A percentile compares a stretch with the other conserved stretches of the same genome.
These are phyloP conservation scores for Trichoderma cornu-damae DNA, from an alignment of 2,329 filamentous ascomycete genomes.

Conservation along the genomic window DNA sequence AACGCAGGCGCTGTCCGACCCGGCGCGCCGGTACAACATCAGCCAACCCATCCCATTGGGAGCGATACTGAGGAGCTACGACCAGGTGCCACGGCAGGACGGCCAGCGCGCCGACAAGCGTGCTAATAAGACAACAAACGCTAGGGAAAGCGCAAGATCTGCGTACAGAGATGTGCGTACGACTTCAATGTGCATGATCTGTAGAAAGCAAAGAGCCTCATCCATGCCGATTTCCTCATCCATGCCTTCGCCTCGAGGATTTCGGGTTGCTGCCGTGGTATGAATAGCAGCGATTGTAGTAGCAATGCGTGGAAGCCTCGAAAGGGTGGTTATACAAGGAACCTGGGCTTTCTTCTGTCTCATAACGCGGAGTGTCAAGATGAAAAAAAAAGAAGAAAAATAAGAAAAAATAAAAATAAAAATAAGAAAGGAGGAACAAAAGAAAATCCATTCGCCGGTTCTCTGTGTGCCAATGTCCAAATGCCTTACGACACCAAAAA, in stretches of 20 bases:
- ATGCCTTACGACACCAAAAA: too few relatives aligned
- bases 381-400: not conserved
- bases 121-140: slow-evolving; percentile 13
- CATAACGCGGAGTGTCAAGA: not conserved
- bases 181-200: slow-evolving; percentile 19
- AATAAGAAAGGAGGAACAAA: too few relatives aligned
- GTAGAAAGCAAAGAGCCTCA: slow-evolving; percentile 11
- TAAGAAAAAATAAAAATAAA: not conserved
- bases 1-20: slow-evolving; percentile 14
- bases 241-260: slow-evolving; percentile 12
- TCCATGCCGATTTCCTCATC: slow-evolving; percentile 15
- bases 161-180: slow-evolving; percentile 17
- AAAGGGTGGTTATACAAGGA: not conserved
- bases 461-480: too few relatives aligned
- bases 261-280: slow-evolving; percentile 7
- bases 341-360: not conserved
- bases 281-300: slow-evolving; percentile 7
- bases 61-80: not conserved
- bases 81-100: slow-evolving; percentile 14
- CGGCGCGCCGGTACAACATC: slow-evolving; percentile 9
- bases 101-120: slow-evolving; percentile 5
- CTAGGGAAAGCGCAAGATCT: slow-evolving; percentile 19
- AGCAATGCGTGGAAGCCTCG: not conserved
- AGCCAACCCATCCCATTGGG: slow-evolving; percentile 14
- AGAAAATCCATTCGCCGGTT: too few relatives aligned